Evolutionary conservation across 2,329 filamentous ascomycete species (phyloP).

Genomic region (Pseudonectria buxi): DNA sequence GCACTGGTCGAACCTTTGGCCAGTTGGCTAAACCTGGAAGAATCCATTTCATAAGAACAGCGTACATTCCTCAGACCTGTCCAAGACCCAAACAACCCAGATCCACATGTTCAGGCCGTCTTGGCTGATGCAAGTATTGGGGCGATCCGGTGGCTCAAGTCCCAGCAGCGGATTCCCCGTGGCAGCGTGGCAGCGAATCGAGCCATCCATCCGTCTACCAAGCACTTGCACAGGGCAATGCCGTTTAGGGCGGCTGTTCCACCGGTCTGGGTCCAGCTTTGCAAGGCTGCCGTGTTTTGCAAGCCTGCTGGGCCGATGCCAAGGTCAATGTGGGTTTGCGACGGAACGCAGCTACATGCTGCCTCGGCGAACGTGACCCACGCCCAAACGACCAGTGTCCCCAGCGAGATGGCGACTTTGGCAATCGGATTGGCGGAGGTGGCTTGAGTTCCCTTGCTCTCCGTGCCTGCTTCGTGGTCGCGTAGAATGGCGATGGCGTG

Average conservation of each 20-base stretch:
- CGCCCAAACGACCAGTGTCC: conserved; percentile 29
- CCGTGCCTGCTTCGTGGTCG: conserved; percentile 17
- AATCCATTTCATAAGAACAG: no score
- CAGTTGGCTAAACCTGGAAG: no score
- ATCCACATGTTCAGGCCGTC: conserved; percentile 3
- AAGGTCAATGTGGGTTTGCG: conserved; percentile 17
- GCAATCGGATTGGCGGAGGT: conserved; percentile 26
- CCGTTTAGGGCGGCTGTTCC: conserved; percentile 20
- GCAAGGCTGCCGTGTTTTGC: conserved; percentile 19
- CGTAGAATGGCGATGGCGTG: conserved; percentile 28
- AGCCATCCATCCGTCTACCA: conserved; percentile 18
- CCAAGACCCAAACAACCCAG: background rate
- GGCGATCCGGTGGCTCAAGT: conserved; percentile 13
- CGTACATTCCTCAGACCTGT: no score
- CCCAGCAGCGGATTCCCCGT: conserved; percentile 15
- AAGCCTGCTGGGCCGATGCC: conserved; percentile 14
- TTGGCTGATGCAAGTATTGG: conserved; percentile 11
- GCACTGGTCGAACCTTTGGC: no score
- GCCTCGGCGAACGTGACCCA: conserved; percentile 25
- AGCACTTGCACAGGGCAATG: conserved; percentile 26
- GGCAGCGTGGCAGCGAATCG: conserved; percentile 16
- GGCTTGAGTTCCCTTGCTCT: conserved; percentile 9
- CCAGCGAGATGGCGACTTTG: conserved; percentile 26
- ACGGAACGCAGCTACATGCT: conserved; percentile 22
- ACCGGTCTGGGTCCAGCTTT: conserved; percentile 22